phyloP scores from a whole-genome alignment of 495 filamentous ascomycete species.

The Pyrenula massariospora region DNA sequence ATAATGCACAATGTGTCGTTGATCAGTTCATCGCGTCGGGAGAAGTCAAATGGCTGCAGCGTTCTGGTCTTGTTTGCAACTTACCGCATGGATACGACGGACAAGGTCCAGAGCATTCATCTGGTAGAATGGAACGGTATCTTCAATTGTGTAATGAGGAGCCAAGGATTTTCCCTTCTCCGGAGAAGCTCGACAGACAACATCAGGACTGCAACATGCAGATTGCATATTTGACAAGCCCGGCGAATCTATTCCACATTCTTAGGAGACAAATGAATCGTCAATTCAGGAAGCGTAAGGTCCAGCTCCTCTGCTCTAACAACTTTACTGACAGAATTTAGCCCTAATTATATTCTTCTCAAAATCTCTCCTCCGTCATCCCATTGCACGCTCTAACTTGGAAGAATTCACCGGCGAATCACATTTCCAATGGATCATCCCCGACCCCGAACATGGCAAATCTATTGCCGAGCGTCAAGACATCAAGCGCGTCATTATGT shows the following conservation, averaged over 20 bases:
- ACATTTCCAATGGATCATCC: slow-evolving; percentile 93
- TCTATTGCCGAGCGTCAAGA: slow-evolving; percentile 68
- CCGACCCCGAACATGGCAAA: slow-evolving; percentile 68
- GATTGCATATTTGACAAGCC: slow-evolving; percentile 85
- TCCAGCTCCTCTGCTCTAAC: neutral
- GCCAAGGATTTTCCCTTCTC: slow-evolving; percentile 76
- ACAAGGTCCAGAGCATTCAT: slow-evolving; percentile 97
- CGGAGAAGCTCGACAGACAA: slow-evolving; percentile 86
- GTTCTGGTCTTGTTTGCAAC: slow-evolving; percentile 87
- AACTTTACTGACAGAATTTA: slow-evolving; percentile 17
- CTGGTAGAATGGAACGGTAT: slow-evolving; percentile 93
- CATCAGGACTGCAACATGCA: slow-evolving; percentile 99
- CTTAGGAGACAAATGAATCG: slow-evolving; percentile 95
- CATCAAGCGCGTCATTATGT: slow-evolving; percentile 89
- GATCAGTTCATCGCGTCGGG: slow-evolving; percentile 98
- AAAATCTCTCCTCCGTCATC: slow-evolving; percentile 87
- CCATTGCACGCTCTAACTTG: slow-evolving; percentile 74
- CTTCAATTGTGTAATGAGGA: slow-evolving; percentile 97
- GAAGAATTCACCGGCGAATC: slow-evolving; percentile 83
- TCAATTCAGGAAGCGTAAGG: slow-evolving; percentile 97
- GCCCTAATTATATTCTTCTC: slow-evolving; percentile 96
- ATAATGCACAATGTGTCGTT: slow-evolving; percentile 97
- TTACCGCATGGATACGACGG: slow-evolving; percentile 97
- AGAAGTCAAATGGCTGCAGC: slow-evolving; percentile 96
- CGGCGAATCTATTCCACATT: slow-evolving; percentile 92